Conservation (phyloP, 306 rosid species). For the Adenanthera pavonina region DNA sequence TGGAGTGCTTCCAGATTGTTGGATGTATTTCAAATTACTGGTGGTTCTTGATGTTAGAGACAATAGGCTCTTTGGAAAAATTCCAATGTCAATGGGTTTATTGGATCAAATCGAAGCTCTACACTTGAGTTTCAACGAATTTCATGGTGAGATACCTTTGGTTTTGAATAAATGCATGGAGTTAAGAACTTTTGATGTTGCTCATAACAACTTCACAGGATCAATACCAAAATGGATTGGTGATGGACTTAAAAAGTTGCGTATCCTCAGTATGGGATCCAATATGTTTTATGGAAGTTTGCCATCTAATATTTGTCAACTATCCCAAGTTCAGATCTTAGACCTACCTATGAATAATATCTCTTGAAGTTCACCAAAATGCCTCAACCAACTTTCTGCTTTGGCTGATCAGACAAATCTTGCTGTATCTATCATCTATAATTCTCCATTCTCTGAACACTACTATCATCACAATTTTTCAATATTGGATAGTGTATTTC, state of each 20-base stretch:
- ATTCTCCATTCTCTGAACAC: no score
- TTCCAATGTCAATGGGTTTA: neutral
- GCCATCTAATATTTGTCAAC: neutral
- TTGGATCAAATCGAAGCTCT: neutral
- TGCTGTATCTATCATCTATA: neutral
- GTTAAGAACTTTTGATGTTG: neutral
- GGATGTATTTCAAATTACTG: neutral
- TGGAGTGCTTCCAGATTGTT: neutral
- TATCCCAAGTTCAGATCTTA: neutral
- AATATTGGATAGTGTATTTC: neutral
- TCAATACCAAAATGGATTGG: neutral
- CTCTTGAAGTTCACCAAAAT: neutral
- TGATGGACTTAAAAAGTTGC: neutral
- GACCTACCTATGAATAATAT: neutral
- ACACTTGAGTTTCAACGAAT: neutral
- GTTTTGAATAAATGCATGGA: neutral
- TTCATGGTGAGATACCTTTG: conserved; percentile 6
- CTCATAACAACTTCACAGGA: neutral
- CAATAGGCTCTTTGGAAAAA: neutral
- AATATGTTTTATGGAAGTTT: neutral
- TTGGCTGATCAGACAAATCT: neutral
- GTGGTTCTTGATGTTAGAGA: neutral
- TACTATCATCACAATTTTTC: no score
- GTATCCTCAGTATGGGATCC: neutral
- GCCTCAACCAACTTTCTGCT: neutral